These are phyloP conservation scores for Penicillium vulpinum DNA, from an alignment of 2,329 filamentous ascomycete genomes.

Conservation along the genomic window DNA sequence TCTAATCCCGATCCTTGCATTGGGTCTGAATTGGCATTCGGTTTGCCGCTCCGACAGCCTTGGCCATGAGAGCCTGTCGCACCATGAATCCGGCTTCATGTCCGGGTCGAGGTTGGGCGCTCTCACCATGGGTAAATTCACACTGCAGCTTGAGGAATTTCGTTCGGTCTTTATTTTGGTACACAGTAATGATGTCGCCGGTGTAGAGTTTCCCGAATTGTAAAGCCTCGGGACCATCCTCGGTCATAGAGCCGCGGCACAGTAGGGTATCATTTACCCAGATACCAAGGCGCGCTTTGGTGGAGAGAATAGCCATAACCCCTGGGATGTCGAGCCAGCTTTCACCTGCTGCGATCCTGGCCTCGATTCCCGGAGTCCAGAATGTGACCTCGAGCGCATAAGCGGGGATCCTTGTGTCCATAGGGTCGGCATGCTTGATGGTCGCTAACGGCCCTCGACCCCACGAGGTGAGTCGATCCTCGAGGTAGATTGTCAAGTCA, in stretches of 20 bases:
- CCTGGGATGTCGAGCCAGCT: constrained; percentile 56
- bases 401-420: constrained; percentile 75
- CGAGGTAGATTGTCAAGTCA: constrained; percentile 64
- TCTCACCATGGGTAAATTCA: constrained; percentile 51
- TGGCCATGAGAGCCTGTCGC: constrained; percentile 38
- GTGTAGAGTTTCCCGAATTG: constrained; percentile 69
- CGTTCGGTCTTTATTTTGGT: constrained; percentile 47
- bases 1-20: constrained; percentile 14
- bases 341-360: constrained; percentile 56
- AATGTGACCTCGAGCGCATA: constrained; percentile 76
- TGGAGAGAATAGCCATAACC: constrained; percentile 71
- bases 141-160: constrained; percentile 46
- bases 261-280: constrained; percentile 72
- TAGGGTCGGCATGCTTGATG: constrained; percentile 60
- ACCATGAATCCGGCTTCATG: constrained; percentile 44
- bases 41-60: constrained; percentile 27
- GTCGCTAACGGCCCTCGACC: constrained; percentile 72
- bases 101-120: constrained; percentile 42
- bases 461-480: constrained; percentile 70
- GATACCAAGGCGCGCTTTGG: constrained; percentile 75
- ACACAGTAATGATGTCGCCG: constrained; percentile 75
- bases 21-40: constrained; percentile 22
- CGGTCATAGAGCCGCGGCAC: constrained; percentile 55
- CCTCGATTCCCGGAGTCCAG: constrained; percentile 68
- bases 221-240: constrained; percentile 51